These are phyloP conservation scores for Microsporum audouinii DNA, from an alignment of 2,329 filamentous ascomycete species.

Conservation along the genomic window DNA sequence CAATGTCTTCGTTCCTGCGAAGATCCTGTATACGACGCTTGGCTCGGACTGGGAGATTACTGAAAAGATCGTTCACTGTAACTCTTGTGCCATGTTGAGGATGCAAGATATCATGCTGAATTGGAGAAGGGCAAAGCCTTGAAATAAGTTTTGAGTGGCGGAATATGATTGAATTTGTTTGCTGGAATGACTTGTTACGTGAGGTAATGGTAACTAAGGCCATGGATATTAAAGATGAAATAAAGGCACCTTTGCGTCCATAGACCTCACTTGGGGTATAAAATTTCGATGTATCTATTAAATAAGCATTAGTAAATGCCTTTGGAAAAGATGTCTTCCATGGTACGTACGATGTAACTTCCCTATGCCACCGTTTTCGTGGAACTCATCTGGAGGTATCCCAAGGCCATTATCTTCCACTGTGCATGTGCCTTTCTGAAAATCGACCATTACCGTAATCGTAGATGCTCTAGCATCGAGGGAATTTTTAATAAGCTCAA, in stretches of 20 bases:
- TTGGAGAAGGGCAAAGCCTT: slow-evolving; percentile 50
- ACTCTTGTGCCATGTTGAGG: slow-evolving; percentile 60
- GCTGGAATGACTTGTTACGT: slow-evolving; percentile 41
- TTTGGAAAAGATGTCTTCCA: not conserved
- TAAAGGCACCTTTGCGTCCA: slow-evolving; percentile 61
- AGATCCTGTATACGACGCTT: slow-evolving; percentile 57
- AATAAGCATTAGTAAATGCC: slow-evolving; percentile 1
- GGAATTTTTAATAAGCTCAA: slow-evolving; percentile 68
- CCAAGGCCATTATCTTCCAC: slow-evolving; percentile 79
- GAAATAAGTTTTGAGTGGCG: slow-evolving; percentile 58
- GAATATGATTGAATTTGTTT: slow-evolving; percentile 52
- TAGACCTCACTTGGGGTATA: slow-evolving; percentile 38
- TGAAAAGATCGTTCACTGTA: slow-evolving; percentile 69
- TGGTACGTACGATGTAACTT: slow-evolving; percentile 55
- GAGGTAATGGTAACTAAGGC: slow-evolving; percentile 70
- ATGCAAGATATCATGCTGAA: slow-evolving; percentile 47
- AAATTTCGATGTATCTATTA: slow-evolving; percentile 66
- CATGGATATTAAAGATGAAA: slow-evolving; percentile 63
- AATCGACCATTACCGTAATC: slow-evolving; percentile 62
- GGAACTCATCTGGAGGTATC: slow-evolving; percentile 63
- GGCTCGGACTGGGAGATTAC: slow-evolving; percentile 78
- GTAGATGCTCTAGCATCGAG: slow-evolving; percentile 65
- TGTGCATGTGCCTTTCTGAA: slow-evolving; percentile 59
- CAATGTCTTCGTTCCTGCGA: slow-evolving; percentile 41
- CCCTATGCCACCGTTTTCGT: slow-evolving; percentile 56